Conservation (phyloP, 768 basidiomycete species). For the Rhizopogon vulgaris region DNA sequence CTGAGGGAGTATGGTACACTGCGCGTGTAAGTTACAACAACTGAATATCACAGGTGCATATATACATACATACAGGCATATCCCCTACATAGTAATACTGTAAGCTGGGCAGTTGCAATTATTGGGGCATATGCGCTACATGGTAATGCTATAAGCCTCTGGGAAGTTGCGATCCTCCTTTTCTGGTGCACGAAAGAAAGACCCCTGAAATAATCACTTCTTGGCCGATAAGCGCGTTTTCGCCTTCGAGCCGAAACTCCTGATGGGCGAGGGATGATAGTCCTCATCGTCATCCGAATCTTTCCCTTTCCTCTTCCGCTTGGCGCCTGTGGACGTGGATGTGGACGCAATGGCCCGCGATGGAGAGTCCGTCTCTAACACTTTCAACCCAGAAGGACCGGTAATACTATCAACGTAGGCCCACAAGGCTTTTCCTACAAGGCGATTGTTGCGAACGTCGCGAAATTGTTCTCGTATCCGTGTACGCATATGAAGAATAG, state of each 20-base stretch:
- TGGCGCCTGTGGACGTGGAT: conserved; percentile 3
- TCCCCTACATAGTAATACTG: background rate
- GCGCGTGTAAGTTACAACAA: conserved; percentile 57
- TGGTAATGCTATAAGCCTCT: background rate
- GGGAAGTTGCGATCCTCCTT: background rate
- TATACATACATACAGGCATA: background rate
- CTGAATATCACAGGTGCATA: conserved; percentile 15
- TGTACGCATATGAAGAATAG: conserved; percentile 51
- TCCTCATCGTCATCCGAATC: conserved; percentile 34
- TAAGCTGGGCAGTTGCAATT: background rate
- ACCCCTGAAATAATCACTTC: conserved; percentile 12
- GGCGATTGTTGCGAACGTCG: conserved; percentile 61
- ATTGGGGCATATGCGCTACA: background rate
- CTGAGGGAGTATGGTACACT: conserved; percentile 68
- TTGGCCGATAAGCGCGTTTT: conserved; percentile 37
- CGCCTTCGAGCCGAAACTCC: conserved; percentile 27
- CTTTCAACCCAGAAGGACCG: conserved; percentile 25
- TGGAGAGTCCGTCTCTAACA: conserved; percentile 18
- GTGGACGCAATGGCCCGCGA: conserved; percentile 1
- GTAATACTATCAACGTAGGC: conserved; percentile 38
- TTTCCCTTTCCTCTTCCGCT: conserved; percentile 22
- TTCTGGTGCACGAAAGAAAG: background rate
- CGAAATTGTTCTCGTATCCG: conserved; percentile 48
- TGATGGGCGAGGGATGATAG: conserved; percentile 42
- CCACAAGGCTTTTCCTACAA: conserved; percentile 56